These are phyloP conservation scores for Amaranthus tricolor DNA, from an alignment of 179 eudicot species.

Conservation along the genomic window DNA sequence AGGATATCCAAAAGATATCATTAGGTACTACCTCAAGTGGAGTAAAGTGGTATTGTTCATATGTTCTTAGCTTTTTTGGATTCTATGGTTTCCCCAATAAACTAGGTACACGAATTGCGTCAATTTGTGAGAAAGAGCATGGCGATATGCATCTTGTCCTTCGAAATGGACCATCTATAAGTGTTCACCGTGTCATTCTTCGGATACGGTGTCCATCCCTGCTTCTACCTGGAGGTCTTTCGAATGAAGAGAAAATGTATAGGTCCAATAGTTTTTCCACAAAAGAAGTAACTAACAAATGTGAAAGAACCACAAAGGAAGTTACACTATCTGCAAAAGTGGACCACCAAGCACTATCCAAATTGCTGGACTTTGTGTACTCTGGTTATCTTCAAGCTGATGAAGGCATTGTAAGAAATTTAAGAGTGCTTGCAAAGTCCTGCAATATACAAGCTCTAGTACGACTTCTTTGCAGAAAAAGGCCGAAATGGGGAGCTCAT, in stretches of 20 bases:
- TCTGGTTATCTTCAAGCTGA: conserved; percentile 56
- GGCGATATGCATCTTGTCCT: conserved; percentile 60
- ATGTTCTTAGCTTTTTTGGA: conserved; percentile 63
- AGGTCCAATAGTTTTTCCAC: conserved; percentile 17
- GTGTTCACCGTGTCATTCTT: conserved; percentile 68
- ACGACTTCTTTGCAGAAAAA: conserved; percentile 44
- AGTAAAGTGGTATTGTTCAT: conserved; percentile 69
- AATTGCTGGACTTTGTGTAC: conserved; percentile 67
- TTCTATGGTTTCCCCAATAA: conserved; percentile 65
- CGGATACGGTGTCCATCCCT: conserved; percentile 61
- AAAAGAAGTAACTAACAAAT: conserved; percentile 22
- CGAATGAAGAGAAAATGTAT: conserved; percentile 25
- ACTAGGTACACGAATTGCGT: conserved; percentile 50
- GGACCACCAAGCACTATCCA: conserved; percentile 53
- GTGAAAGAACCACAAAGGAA: conserved; percentile 33
- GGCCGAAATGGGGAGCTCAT: conserved; percentile 71
- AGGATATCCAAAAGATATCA: conserved; percentile 47
- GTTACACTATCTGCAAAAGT: conserved; percentile 70
- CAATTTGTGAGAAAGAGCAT: conserved; percentile 44
- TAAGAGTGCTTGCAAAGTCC: conserved; percentile 60
- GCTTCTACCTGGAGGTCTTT: conserved; percentile 43
- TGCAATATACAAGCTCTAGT: conserved; percentile 59
- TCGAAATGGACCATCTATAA: conserved; percentile 43
- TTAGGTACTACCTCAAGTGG: conserved; percentile 43
- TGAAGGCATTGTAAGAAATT: conserved; percentile 48